Evolutionary conservation across 2,329 filamentous ascomycete genomes (phyloP).

Genomic region (Aspergillus spinulosporus): DNA sequence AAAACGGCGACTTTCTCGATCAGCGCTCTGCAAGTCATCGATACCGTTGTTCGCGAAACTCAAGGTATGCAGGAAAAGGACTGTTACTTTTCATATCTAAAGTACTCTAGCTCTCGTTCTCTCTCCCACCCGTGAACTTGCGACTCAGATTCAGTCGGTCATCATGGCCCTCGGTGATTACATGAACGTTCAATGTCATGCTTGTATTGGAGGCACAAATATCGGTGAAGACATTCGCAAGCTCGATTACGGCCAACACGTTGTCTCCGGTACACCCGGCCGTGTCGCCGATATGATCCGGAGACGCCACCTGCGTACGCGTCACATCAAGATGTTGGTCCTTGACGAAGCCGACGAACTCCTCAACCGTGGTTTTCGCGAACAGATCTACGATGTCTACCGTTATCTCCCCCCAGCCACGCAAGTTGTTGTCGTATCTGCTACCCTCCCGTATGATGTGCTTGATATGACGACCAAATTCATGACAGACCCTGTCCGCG

Average conservation of each 20-base stretch:
- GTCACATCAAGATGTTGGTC: slow-evolving; percentile 76
- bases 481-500: slow-evolving; percentile 97
- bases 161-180: slow-evolving; percentile 99
- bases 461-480: slow-evolving; percentile 99
- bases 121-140: slow-evolving; percentile 92
- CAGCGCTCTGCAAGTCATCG: slow-evolving; percentile 93
- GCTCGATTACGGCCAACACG: slow-evolving; percentile 95
- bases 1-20: slow-evolving; percentile 97
- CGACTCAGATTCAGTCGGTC: slow-evolving; percentile 97
- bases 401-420: slow-evolving; percentile 94
- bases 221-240: slow-evolving; percentile 97
- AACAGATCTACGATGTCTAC: slow-evolving; percentile 99
- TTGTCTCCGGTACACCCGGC: slow-evolving; percentile 96
- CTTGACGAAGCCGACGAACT: slow-evolving; percentile 76
- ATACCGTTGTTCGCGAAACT: slow-evolving; percentile 86
- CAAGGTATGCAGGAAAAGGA: slow-evolving; percentile 55
- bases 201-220: slow-evolving; percentile 96
- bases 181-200: slow-evolving; percentile 99
- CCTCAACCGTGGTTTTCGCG: slow-evolving; percentile 91
- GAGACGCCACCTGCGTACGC: slow-evolving; percentile 69
- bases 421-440: slow-evolving; percentile 96
- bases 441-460: slow-evolving; percentile 95
- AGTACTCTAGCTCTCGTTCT: slow-evolving; percentile 71
- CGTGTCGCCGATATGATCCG: slow-evolving; percentile 87
- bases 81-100: slow-evolving; percentile 5